Conservation (phyloP, 257 asterid genomes). For the Nicotiana knightiana region DNA sequence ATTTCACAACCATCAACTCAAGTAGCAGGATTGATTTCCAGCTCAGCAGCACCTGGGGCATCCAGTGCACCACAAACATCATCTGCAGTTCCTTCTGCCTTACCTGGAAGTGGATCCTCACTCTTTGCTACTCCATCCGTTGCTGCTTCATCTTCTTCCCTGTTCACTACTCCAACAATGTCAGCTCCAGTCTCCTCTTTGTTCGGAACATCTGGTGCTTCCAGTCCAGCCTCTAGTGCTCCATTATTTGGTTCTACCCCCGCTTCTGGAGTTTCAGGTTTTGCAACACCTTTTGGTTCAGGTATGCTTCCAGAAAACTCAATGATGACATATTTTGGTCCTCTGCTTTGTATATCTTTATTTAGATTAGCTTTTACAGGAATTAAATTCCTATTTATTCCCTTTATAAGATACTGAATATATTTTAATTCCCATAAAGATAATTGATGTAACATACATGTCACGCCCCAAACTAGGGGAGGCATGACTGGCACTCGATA, state of each 20-base stretch:
- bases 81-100: slow-evolving; percentile 38
- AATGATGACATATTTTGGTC: neutral
- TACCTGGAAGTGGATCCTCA: slow-evolving; percentile 60
- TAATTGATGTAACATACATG: no score
- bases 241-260: slow-evolving; percentile 66
- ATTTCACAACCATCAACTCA: slow-evolving; percentile 53
- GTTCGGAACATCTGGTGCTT: slow-evolving; percentile 52
- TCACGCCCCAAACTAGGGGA: no score
- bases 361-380: neutral
- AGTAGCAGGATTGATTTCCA: slow-evolving; percentile 37
- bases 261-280: slow-evolving; percentile 51
- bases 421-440: neutral
- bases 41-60: slow-evolving; percentile 52
- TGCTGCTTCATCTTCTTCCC: slow-evolving; percentile 51
- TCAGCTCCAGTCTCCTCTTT: slow-evolving; percentile 53
- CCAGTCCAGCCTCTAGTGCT: slow-evolving; percentile 47
- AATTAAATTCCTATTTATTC: neutral
- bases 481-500: no score
- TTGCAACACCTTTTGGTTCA: slow-evolving; percentile 69
- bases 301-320: slow-evolving; percentile 28
- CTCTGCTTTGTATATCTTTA: neutral
- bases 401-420: neutral
- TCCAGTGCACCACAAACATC: slow-evolving; percentile 38
- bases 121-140: slow-evolving; percentile 64
- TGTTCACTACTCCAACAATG: slow-evolving; percentile 64